Conservation (phyloP, 2,329 filamentous ascomycete species). For the Exophiala sp. region DNA sequence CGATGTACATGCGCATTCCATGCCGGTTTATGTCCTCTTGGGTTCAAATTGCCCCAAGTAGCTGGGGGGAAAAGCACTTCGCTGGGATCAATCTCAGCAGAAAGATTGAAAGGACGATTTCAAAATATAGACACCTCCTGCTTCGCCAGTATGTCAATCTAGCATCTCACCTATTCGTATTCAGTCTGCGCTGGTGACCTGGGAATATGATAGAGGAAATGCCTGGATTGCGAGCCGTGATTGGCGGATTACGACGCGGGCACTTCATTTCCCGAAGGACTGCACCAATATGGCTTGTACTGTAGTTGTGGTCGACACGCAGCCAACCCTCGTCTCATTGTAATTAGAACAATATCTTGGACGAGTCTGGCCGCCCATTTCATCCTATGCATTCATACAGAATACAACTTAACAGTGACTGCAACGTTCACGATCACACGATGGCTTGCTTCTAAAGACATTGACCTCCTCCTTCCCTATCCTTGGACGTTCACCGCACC, state of each 20-base stretch:
- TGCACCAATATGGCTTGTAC: background rate
- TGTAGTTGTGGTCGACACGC: background rate
- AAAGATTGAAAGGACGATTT: background rate
- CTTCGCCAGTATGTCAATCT: no score
- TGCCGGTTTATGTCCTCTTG: background rate
- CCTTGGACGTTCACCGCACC: background rate
- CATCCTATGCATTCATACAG: no score
- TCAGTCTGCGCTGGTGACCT: no score
- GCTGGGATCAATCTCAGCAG: background rate
- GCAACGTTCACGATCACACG: no score
- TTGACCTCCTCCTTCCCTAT: no score
- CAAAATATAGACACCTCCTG: background rate
- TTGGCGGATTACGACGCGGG: slow-evolving; percentile 21
- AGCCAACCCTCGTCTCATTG: background rate
- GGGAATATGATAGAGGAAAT: background rate
- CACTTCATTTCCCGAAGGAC: slow-evolving; percentile 7
- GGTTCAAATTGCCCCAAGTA: background rate
- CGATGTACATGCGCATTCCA: background rate
- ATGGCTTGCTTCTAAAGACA: no score
- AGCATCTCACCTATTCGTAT: no score
- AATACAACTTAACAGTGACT: no score
- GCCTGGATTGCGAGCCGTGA: slow-evolving; percentile 3
- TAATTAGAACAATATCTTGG: no score
- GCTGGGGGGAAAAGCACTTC: background rate
- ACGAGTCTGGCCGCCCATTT: no score